Evolutionary conservation across 768 basidiomycete species (phyloP), one percentile per base, ranked within the genome.

Genomic region (Dendrothele bispora): DNA sequence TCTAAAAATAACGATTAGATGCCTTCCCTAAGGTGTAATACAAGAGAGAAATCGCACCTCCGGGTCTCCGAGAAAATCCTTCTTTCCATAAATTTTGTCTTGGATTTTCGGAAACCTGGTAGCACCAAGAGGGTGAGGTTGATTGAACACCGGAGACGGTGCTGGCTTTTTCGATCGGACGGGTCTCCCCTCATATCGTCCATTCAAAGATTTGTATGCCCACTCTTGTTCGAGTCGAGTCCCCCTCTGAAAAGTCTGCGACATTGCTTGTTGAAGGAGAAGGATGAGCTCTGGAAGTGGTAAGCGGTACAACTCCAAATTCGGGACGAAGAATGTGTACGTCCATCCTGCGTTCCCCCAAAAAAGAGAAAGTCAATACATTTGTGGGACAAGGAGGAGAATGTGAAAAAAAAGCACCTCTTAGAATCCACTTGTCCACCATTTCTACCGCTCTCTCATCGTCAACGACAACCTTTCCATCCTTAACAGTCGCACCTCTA

Each of bases 301-400:
- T 29, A 47, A 27, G 15, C 36, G 46, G 37, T 47, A 47, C 14
- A 47, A 18, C 6, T 47, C 46, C 7, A 47, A 28, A 15, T 5
- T 27, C n/a, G 46, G 46, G 39, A n/a, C n/a, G n/a, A 26, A 47
- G 22, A 47, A 22, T 10, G 28, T n/a, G 17, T 47, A 47, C 21
- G 38, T 47, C 46, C 46, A 47, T 11, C 46, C 46, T 47, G 28
- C n/a, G n/a, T n/a, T n/a, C n/a, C n/a, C n/a, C n/a, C n/a, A n/a
- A n/a, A n/a, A n/a, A n/a, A n/a, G n/a, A n/a, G n/a, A 28, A 27
- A 27, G 15, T 5, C 14, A 8, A 15, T 4, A 25, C 20, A 36
- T 38, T 18, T 14, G 14, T 43, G 11, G 22, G 42, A 32, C 6
- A 12, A 28, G n/a, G 17, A 3, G 20, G 18, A 38, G 5, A 18